These are phyloP conservation scores for Penicillium cosmopolitanum DNA, from an alignment of 495 filamentous ascomycete species.

Conservation along the genomic window DNA sequence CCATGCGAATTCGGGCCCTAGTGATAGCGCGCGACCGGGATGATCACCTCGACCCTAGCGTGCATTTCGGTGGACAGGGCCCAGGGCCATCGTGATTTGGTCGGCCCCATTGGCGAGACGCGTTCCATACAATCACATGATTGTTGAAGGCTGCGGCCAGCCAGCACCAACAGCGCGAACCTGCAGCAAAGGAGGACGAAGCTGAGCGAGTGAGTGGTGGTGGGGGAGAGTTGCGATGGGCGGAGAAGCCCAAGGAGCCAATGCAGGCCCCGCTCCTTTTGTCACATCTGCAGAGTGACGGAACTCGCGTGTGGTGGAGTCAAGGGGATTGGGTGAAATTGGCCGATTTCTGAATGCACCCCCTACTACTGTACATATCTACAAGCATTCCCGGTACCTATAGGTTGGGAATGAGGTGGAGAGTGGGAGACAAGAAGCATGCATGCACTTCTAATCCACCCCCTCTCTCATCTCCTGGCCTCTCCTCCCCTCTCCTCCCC, in stretches of 20 bases:
- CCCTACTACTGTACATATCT: conserved; percentile 8
- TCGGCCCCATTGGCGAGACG: conserved; percentile 30
- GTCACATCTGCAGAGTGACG: conserved; percentile 41
- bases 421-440: not conserved
- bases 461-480: too few species aligned
- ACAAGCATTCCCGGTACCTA: not conserved
- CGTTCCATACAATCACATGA: conserved; percentile 45
- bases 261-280: conserved; percentile 32
- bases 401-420: not conserved
- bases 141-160: conserved; percentile 42
- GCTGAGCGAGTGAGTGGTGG: conserved; percentile 28
- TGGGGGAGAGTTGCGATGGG: conserved; percentile 12
- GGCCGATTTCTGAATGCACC: conserved; percentile 23
- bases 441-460: not conserved
- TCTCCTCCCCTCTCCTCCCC: not conserved
- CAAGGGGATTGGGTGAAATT: conserved; percentile 25
- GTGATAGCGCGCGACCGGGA: conserved; percentile 29
- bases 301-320: conserved; percentile 22
- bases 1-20: conserved; percentile 30
- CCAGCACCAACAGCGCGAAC: conserved; percentile 43
- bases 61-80: conserved; percentile 25
- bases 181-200: conserved; percentile 31
- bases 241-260: conserved; percentile 2
- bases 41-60: conserved; percentile 30
- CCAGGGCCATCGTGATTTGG: conserved; percentile 22